Evolutionary conservation across 306 rosid species (phyloP).

Genomic region (Vigna unguiculata): DNA sequence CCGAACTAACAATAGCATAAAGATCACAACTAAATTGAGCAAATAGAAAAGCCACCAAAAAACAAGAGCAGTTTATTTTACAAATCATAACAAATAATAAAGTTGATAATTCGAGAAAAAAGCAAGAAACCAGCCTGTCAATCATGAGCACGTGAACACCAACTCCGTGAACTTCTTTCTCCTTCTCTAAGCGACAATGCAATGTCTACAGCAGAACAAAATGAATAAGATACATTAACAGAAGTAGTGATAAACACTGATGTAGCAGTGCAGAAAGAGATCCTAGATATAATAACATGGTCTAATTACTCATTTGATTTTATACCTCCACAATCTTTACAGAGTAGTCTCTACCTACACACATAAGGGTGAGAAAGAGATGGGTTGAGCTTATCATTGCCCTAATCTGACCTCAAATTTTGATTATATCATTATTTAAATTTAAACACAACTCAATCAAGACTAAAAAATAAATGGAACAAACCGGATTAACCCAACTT

Average conservation of each 20-base stretch:
- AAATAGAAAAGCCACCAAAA: conserved; percentile 13
- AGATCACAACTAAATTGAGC: neutral
- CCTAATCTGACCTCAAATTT: too few relatives aligned
- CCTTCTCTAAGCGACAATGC: conserved; percentile 65
- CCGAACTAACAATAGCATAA: neutral
- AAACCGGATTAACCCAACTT: too few relatives aligned
- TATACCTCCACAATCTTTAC: too few relatives aligned
- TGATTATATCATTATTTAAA: too few relatives aligned
- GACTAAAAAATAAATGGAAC: too few relatives aligned
- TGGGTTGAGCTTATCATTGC: too few relatives aligned
- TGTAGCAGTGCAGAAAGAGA: neutral
- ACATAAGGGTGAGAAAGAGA: too few relatives aligned
- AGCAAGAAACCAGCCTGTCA: conserved; percentile 68
- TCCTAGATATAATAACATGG: neutral
- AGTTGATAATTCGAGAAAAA: neutral
- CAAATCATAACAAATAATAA: neutral
- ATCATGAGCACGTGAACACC: conserved; percentile 72
- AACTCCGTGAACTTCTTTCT: conserved; percentile 60
- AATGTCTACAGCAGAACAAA: conserved; percentile 59
- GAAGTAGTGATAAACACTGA: neutral
- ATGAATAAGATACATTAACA: neutral
- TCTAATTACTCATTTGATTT: too few relatives aligned
- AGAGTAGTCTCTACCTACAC: too few relatives aligned
- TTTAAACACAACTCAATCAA: too few relatives aligned
- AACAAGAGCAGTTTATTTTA: neutral